phyloP scores from a whole-genome alignment of 2,329 filamentous ascomycete species.

The Fusarium camptoceras region DNA sequence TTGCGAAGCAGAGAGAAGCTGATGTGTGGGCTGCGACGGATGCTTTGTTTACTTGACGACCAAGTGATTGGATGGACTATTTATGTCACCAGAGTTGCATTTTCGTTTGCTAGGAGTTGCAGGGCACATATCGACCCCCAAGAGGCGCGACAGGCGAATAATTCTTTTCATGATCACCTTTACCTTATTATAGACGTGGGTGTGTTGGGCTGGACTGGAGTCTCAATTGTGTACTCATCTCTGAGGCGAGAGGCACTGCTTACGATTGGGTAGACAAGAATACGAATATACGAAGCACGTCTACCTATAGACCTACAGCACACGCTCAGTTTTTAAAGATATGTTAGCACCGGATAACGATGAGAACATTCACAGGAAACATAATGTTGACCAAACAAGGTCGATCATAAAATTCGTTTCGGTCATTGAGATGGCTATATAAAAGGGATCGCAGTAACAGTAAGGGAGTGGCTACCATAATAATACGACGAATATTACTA shows the following conservation, averaged over 20 bases:
- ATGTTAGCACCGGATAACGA: background rate
- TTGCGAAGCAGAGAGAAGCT: conserved; percentile 44
- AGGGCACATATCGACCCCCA: background rate
- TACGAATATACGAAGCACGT: background rate
- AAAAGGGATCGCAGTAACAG: background rate
- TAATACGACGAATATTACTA: background rate
- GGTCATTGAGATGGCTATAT: background rate
- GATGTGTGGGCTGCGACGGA: conserved; percentile 59
- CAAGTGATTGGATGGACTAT: background rate
- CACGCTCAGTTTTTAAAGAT: background rate
- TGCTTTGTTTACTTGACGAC: conserved; percentile 52
- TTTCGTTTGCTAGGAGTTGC: background rate
- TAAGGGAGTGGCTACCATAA: background rate
- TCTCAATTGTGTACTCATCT: background rate
- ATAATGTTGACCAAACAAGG: background rate
- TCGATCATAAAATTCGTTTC: conserved; percentile 8
- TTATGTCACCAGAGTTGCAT: background rate
- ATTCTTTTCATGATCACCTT: too few species aligned
- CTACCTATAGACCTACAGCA: background rate
- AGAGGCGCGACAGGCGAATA: background rate
- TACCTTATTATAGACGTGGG: background rate
- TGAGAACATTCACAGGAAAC: background rate
- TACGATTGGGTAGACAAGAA: background rate
- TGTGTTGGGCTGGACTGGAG: background rate
- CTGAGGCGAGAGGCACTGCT: background rate